Percentiles rank a stretch among this genome's conserved stretches.
These are phyloP conservation scores for Exsudoporus frostii DNA, from an alignment of 768 basidiomycete species.

Conservation along the genomic window DNA sequence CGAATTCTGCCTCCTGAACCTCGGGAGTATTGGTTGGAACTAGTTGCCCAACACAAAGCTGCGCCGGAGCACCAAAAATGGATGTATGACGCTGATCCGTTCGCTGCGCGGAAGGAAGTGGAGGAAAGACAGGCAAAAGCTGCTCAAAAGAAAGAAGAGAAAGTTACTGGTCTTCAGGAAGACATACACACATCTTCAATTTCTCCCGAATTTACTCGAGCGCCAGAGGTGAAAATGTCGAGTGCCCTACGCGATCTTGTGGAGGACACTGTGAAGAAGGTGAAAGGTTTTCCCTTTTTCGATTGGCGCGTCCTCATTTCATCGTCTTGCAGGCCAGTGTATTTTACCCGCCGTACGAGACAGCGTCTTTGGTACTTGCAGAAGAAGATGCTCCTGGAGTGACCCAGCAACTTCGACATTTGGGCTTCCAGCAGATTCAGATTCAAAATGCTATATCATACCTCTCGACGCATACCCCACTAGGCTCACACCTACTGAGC, in stretches of 20 bases:
- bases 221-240: constrained; percentile 84
- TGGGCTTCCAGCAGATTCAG: constrained; percentile 66
- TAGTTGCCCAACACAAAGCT: constrained; percentile 66
- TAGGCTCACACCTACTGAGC: constrained; percentile 59
- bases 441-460: constrained; percentile 51
- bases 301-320: not conserved
- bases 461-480: constrained; percentile 52
- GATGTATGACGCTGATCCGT: constrained; percentile 90
- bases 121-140: constrained; percentile 62
- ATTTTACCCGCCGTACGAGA: constrained; percentile 44
- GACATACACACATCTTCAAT: constrained; percentile 15
- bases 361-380: constrained; percentile 34
- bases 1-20: constrained; percentile 78
- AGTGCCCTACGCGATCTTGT: constrained; percentile 70
- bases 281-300: constrained; percentile 23
- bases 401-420: constrained; percentile 50
- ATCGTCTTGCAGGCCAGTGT: constrained; percentile 42
- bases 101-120: constrained; percentile 66
- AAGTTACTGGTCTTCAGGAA: constrained; percentile 5
- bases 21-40: constrained; percentile 81
- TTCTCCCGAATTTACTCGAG: constrained; percentile 42
- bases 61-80: constrained; percentile 70
- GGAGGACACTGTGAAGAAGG: constrained; percentile 79
- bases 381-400: constrained; percentile 43
- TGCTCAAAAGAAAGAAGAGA: constrained; percentile 43